Evolutionary conservation across 371 early-diverging fungal genomes (phyloP), one percentile per base, ranked within the genome.

Genomic region (Conidiobolus coronatus): DNA sequence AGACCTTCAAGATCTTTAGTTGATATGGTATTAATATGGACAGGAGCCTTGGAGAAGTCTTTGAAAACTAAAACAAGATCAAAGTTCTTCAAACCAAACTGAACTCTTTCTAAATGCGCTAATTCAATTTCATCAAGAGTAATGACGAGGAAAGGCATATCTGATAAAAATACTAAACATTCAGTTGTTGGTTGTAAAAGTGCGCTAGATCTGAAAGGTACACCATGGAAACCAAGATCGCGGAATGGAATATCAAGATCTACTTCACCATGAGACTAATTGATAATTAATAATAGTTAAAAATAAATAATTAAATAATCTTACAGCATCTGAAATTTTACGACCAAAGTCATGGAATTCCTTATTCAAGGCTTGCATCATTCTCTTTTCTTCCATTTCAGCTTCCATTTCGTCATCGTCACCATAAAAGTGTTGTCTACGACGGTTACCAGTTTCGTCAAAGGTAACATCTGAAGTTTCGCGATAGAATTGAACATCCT

Each of bases 61-160:
- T 95, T 95, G 64, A 91, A 91, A 1, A 98, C 80, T 69, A 98
- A 87, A 2, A 98, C 97, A 71, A 98, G 68, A 70, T 99, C 99
- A 67, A 97, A 98, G 60, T 95, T 95, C 71, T 95, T 96, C 24
- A 98, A 71, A 9, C 92, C 95, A 62, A 91, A 98, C 55, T 74
- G 75, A 37, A 99, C 90, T 58, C 99, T 81, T 67, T 99, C 99
- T 62, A 99, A 70, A 62, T 96, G 93, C 2, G 84, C 96, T 36
- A 98, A 65, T 68, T 99, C 99, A 29, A 99, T 82, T 42, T 99
- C 99, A 12, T 76, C 70, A 17, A 99, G 62, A 0, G 95, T 85
- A 34, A 98, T 71, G 8, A 96, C 80, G 44, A 94, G 59, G 69
- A 90, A 92, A 7, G 99, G 99, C 33, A 86, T 81, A 52, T 99